Evolutionary conservation across 2,329 filamentous ascomycete genomes (phyloP).

Genomic region (Ceratocystis colombiana): DNA sequence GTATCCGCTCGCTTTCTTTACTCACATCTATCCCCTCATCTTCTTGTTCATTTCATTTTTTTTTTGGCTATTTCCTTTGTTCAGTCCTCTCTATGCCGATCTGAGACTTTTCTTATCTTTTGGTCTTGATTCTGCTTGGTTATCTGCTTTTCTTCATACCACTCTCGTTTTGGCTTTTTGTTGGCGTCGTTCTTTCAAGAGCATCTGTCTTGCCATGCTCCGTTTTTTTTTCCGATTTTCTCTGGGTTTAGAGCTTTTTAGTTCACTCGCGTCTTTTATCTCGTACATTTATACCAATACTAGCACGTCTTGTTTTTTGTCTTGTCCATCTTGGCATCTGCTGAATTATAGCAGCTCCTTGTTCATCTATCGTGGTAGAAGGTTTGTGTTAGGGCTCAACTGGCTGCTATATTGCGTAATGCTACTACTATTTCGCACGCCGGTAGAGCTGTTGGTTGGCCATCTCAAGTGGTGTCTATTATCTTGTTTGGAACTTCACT

Average conservation of each 20-base stretch:
- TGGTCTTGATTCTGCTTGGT: conserved; percentile 8
- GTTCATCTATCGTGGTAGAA: neutral
- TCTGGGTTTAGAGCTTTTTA: neutral
- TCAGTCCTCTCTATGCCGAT: too few species aligned
- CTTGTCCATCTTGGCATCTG: neutral
- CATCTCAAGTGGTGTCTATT: too few species aligned
- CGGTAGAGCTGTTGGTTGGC: too few species aligned
- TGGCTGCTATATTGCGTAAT: too few species aligned
- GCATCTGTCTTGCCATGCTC: neutral
- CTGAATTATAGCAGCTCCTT: too few species aligned
- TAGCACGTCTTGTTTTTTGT: conserved; percentile 10
- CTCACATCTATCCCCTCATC: neutral
- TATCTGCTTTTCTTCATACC: neutral
- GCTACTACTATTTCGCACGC: too few species aligned
- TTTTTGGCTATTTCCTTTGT: neutral
- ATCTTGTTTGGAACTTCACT: too few species aligned
- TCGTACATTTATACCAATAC: neutral
- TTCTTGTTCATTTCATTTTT: neutral
- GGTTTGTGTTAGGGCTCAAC: neutral
- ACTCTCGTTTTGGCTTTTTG: neutral
- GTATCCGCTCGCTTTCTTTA: neutral
- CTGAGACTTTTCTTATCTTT: neutral
- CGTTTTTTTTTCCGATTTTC: neutral
- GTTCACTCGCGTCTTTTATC: neutral
- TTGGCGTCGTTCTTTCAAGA: neutral